phyloP scores from a whole-genome alignment of 2,329 filamentous ascomycete genomes.

The Talaromyces pinophilus region DNA sequence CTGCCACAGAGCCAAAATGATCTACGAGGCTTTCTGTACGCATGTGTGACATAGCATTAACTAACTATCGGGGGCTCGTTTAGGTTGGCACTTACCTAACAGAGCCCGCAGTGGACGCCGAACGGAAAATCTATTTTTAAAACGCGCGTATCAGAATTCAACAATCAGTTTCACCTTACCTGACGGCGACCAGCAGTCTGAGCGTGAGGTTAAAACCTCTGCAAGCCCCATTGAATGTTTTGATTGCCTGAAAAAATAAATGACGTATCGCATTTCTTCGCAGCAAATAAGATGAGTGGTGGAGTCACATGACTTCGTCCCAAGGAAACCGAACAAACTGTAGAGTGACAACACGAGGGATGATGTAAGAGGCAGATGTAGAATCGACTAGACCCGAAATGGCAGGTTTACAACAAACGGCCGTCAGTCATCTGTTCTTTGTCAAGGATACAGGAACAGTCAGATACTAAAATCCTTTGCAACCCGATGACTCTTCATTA shows the following conservation, averaged over 20 bases:
- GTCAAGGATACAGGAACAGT: neutral
- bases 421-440: neutral
- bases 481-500: neutral
- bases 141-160: neutral
- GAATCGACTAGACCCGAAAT: slow-evolving; percentile 1
- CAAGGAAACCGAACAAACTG: neutral
- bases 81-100: neutral
- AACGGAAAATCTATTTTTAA: neutral
- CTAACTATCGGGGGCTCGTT: neutral
- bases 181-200: neutral
- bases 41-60: neutral
- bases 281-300: neutral
- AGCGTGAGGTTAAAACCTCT: neutral
- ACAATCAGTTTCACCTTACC: neutral
- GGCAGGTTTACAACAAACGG: slow-evolving; percentile 1
- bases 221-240: neutral
- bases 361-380: slow-evolving; percentile 4
- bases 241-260: neutral
- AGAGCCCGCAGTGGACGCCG: slow-evolving; percentile 1
- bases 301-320: neutral
- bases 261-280: neutral
- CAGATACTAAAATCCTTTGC: neutral
- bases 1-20: slow-evolving; percentile 10
- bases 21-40: neutral
- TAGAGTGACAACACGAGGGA: neutral